phyloP scores from a whole-genome alignment of 169 alveolate species.

The Eimeria necatrix region DNA sequence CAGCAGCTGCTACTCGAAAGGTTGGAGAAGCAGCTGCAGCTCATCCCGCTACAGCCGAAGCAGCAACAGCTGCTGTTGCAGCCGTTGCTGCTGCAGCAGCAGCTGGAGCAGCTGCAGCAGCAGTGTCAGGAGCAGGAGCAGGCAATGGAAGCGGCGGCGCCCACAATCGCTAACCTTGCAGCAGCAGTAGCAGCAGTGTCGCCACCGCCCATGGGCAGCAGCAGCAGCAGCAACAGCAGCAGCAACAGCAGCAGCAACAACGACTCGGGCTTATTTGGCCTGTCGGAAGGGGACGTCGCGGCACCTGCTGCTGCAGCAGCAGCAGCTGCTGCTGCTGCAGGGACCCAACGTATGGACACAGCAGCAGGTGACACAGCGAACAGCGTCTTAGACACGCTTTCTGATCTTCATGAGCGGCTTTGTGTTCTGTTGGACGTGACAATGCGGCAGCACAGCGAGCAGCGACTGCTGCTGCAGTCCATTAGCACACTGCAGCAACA shows the following conservation, averaged over 20 bases:
- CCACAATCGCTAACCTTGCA: not conserved
- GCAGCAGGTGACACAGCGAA: not conserved
- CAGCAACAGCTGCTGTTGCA: conserved; percentile 22
- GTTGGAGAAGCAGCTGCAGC: conserved; percentile 55
- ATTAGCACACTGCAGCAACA: conserved; percentile 35
- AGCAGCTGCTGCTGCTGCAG: not conserved
- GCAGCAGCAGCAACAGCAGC: not conserved
- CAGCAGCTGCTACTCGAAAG: conserved; percentile 50
- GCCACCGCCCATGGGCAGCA: not conserved
- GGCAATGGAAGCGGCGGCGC: not conserved
- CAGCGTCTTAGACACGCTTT: conserved; percentile 34
- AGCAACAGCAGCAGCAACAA: conserved; percentile 15
- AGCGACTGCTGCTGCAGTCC: conserved; percentile 60
- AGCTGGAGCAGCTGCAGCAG: not conserved
- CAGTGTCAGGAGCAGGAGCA: conserved; percentile 9
- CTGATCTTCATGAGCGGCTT: conserved; percentile 32
- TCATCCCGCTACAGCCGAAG: conserved; percentile 13
- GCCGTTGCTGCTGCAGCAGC: conserved; percentile 61
- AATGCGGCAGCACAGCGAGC: conserved; percentile 65
- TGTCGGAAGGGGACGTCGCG: not conserved
- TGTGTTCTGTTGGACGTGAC: conserved; percentile 22
- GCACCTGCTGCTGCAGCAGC: conserved; percentile 2
- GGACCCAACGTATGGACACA: not conserved
- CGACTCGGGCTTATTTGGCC: not conserved
- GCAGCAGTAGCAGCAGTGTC: not conserved